Conservation (phyloP, 331 rosid genomes). For the Quercus phellos region DNA sequence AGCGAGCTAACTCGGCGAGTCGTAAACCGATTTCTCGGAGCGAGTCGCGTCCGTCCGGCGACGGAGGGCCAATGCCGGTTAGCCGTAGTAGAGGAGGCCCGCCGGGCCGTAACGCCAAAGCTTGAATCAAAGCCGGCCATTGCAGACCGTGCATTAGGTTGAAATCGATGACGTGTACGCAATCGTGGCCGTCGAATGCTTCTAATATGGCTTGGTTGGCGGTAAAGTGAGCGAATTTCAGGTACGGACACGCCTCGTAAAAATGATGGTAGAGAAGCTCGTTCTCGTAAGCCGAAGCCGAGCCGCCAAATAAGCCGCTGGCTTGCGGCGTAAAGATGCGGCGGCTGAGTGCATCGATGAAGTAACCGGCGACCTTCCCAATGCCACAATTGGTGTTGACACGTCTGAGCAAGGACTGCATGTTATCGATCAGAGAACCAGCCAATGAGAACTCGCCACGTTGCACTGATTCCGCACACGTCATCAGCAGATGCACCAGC, state of each 20-base stretch:
- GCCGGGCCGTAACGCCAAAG: slow-evolving; percentile 80
- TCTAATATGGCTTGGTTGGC: slow-evolving; percentile 89
- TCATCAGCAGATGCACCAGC: slow-evolving; percentile 71
- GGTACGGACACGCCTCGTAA: slow-evolving; percentile 88
- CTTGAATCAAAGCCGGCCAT: slow-evolving; percentile 91
- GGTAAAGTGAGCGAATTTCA: slow-evolving; percentile 91
- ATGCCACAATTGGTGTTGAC: slow-evolving; percentile 67
- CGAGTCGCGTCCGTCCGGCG: slow-evolving; percentile 83
- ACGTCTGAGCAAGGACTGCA: slow-evolving; percentile 54
- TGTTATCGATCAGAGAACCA: slow-evolving; percentile 63
- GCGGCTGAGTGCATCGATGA: slow-evolving; percentile 77
- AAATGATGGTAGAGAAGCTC: slow-evolving; percentile 65
- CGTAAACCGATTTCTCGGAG: slow-evolving; percentile 71
- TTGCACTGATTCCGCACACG: slow-evolving; percentile 79
- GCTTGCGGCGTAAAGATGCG: slow-evolving; percentile 46
- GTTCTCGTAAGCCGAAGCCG: slow-evolving; percentile 37
- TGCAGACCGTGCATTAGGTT: slow-evolving; percentile 88
- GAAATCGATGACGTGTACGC: slow-evolving; percentile 91
- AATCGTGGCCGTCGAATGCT: slow-evolving; percentile 73
- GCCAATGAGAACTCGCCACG: slow-evolving; percentile 69
- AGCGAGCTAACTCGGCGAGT: slow-evolving; percentile 77
- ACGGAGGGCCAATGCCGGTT: slow-evolving; percentile 95
- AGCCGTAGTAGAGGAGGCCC: slow-evolving; percentile 72
- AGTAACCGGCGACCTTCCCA: slow-evolving; percentile 85
- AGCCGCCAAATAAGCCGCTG: background rate